A percentile compares a stretch with the other conserved stretches of the same genome.
These are phyloP conservation scores for Bipolaris bicolor DNA, from an alignment of 2,329 filamentous ascomycete species.

Conservation along the genomic window DNA sequence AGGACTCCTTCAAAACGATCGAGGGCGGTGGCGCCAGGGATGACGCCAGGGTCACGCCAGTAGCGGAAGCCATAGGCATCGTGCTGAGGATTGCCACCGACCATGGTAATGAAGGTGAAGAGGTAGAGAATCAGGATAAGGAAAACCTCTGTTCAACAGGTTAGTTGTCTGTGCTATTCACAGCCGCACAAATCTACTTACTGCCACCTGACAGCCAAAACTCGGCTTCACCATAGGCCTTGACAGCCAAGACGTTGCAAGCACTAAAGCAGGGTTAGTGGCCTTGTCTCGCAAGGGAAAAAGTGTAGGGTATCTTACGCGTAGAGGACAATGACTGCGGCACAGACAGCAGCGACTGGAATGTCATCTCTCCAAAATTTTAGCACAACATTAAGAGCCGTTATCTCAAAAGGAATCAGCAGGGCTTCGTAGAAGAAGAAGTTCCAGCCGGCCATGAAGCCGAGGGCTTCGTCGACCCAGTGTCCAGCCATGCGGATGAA, in stretches of 20 bases:
- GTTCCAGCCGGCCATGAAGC: conserved; percentile 63
- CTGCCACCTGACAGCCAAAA: conserved; percentile 53
- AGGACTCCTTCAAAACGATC: conserved; percentile 48
- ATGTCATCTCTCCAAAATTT: conserved; percentile 56
- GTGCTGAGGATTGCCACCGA: conserved; percentile 53
- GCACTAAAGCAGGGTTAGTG: conserved; percentile 44
- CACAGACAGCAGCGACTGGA: conserved; percentile 49
- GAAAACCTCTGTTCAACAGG: conserved; percentile 48
- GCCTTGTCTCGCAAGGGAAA: neutral
- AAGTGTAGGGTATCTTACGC: conserved; percentile 39
- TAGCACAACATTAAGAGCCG: conserved; percentile 50
- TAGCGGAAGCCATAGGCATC: conserved; percentile 54
- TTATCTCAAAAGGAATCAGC: conserved; percentile 60
- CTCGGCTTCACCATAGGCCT: conserved; percentile 54
- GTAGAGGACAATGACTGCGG: conserved; percentile 52
- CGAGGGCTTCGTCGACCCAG: conserved; percentile 69
- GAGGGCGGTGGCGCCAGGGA: conserved; percentile 32
- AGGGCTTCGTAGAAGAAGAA: conserved; percentile 60
- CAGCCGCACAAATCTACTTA: neutral
- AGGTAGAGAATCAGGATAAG: conserved; percentile 54
- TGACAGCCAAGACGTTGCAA: conserved; percentile 55
- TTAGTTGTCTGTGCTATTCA: neutral
- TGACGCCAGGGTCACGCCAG: conserved; percentile 50
- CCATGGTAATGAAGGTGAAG: conserved; percentile 56
- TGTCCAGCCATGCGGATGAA: conserved; percentile 69